Conservation (phyloP, 2,329 filamentous ascomycete species). For the Ophiocordyceps camponoti-rufipedis region DNA sequence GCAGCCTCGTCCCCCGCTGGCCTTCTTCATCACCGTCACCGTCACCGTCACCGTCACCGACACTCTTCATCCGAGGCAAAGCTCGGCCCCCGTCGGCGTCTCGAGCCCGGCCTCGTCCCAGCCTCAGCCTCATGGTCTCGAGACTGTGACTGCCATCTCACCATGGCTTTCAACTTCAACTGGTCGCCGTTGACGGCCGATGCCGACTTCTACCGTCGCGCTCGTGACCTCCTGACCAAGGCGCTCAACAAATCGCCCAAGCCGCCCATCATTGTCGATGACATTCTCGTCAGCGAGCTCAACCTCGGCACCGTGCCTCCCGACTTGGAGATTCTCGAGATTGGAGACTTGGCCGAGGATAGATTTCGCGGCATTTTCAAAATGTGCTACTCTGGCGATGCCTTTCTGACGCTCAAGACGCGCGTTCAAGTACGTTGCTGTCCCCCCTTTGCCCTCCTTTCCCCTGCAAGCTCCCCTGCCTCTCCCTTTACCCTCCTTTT, state of each 20-base stretch:
- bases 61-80: neutral
- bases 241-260: constrained; percentile 96
- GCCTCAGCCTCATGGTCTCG: constrained; percentile 16
- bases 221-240: constrained; percentile 82
- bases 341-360: constrained; percentile 93
- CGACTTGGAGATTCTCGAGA: constrained; percentile 91
- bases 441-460: neutral
- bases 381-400: constrained; percentile 94
- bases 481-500: neutral
- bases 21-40: neutral
- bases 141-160: constrained; percentile 24
- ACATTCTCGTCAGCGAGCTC: constrained; percentile 94
- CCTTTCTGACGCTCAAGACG: constrained; percentile 86
- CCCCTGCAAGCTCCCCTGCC: neutral
- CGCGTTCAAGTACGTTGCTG: constrained; percentile 59
- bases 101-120: constrained; percentile 6
- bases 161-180: constrained; percentile 99
- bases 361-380: constrained; percentile 97
- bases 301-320: constrained; percentile 91
- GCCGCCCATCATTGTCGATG: constrained; percentile 96
- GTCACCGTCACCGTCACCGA: neutral
- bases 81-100: neutral
- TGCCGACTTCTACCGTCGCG: constrained; percentile 74
- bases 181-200: constrained; percentile 98
- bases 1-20: neutral